Evolutionary conservation across 768 basidiomycete genomes (phyloP).

Genomic region (Boletus pseudo-olivaceus): DNA sequence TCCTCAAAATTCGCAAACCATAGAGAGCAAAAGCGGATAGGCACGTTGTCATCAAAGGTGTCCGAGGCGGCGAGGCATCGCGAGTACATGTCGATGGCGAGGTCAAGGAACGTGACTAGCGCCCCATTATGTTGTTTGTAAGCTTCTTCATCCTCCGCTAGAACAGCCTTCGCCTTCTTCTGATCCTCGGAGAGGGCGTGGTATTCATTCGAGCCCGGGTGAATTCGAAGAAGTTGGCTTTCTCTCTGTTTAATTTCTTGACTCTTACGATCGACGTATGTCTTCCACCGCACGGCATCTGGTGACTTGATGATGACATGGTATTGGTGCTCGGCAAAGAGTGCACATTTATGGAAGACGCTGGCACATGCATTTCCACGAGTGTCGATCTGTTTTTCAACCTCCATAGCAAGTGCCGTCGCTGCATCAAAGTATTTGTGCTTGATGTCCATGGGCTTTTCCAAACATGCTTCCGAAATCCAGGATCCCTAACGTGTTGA

Average conservation of each 20-base stretch:
- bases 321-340: conserved; percentile 88
- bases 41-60: conserved; percentile 68
- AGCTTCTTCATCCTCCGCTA: conserved; percentile 51
- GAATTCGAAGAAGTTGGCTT: conserved; percentile 29
- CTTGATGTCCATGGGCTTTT: conserved; percentile 71
- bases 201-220: conserved; percentile 17
- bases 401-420: conserved; percentile 30
- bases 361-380: conserved; percentile 40
- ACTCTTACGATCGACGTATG: conserved; percentile 70
- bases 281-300: conserved; percentile 63
- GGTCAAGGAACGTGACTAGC: conserved; percentile 60
- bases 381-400: conserved; percentile 21
- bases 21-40: conserved; percentile 81
- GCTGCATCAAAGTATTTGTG: conserved; percentile 69
- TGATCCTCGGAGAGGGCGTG: conserved; percentile 35
- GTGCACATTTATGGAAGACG: conserved; percentile 78
- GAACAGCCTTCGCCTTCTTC: conserved; percentile 43
- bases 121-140: conserved; percentile 41
- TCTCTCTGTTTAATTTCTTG: conserved; percentile 61
- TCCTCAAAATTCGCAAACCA: conserved; percentile 89
- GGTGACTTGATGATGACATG: conserved; percentile 64
- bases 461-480: conserved; percentile 82
- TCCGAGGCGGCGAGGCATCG: conserved; percentile 68
- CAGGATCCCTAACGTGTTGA: conserved; percentile 68
- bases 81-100: conserved; percentile 85